Evolutionary conservation across 371 early-diverging fungal species (phyloP).

Genomic region (Capillidium rhysosporum): DNA sequence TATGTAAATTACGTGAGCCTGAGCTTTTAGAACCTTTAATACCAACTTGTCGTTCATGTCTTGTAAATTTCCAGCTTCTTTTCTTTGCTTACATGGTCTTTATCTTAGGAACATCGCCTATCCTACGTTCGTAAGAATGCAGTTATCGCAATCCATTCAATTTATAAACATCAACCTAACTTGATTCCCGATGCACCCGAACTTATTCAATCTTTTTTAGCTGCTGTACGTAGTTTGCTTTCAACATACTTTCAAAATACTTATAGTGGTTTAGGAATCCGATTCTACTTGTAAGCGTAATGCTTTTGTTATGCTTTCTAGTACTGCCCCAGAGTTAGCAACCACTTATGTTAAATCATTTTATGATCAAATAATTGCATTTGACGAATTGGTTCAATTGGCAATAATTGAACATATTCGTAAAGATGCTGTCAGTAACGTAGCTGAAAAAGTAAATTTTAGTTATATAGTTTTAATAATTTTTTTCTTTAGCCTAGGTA

Average conservation of each 20-base stretch:
- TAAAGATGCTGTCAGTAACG: conserved; percentile 59
- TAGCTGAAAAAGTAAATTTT: conserved; percentile 47
- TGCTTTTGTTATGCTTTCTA: conserved; percentile 77
- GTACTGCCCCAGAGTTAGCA: conserved; percentile 51
- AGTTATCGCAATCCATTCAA: conserved; percentile 73
- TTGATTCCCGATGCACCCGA: conserved; percentile 94
- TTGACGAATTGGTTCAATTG: conserved; percentile 84
- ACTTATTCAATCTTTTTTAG: conserved; percentile 56
- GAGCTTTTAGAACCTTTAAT: conserved; percentile 90
- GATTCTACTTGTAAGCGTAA: conserved; percentile 87
- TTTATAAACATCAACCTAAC: conserved; percentile 68
- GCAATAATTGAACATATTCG: conserved; percentile 86
- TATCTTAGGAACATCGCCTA: conserved; percentile 67
- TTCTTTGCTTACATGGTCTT: background rate
- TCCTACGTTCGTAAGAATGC: conserved; percentile 97
- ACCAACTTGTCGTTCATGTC: conserved; percentile 68
- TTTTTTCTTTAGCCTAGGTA: conserved; percentile 12
- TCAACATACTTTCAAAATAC: background rate
- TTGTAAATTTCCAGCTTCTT: conserved; percentile 26
- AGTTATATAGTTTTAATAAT: background rate
- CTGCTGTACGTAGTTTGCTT: conserved; percentile 18
- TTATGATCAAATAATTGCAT: conserved; percentile 42
- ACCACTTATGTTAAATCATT: conserved; percentile 64
- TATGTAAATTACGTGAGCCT: conserved; percentile 83
- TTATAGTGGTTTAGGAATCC: conserved; percentile 37